Percentiles rank a stretch among this genome's conserved stretches.
These are phyloP conservation scores for Syncephalastrum racemosum DNA, from an alignment of 371 early-diverging fungal genomes.

Conservation along the genomic window DNA sequence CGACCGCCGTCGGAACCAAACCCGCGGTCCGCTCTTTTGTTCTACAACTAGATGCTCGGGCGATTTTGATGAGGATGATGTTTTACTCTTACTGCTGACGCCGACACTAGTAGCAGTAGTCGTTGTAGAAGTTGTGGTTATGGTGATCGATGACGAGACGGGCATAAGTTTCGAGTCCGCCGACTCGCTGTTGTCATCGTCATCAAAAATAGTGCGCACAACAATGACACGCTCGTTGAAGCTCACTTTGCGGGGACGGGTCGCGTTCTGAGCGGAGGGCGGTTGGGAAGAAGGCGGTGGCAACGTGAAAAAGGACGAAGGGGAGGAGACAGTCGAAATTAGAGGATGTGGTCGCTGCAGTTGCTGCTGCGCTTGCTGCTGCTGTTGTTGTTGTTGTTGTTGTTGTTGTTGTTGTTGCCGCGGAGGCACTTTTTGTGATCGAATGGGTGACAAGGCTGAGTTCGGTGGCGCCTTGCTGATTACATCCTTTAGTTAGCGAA, in stretches of 20 bases:
- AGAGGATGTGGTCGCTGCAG: conserved; percentile 23
- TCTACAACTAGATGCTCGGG: background rate
- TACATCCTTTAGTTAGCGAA: background rate
- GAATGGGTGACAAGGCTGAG: conserved; percentile 27
- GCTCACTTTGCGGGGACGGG: conserved; percentile 20
- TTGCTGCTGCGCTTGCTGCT: background rate
- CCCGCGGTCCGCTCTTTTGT: background rate
- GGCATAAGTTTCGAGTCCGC: too few species aligned
- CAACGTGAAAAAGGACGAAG: conserved; percentile 16
- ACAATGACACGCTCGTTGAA: conserved; percentile 30
- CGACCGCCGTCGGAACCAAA: conserved; percentile 18
- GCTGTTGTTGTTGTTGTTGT: conserved; percentile 4
- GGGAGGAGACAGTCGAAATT: conserved; percentile 21
- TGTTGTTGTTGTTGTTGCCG: conserved; percentile 2
- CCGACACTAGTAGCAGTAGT: too few species aligned
- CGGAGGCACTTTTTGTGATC: conserved; percentile 21
- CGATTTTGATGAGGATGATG: too few species aligned
- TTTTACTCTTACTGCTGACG: too few species aligned
- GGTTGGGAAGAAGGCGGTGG: background rate
- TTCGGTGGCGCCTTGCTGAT: conserved; percentile 23
- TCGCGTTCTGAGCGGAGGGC: conserved; percentile 1
- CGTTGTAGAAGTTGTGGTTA: too few species aligned
- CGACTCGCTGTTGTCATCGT: conserved; percentile 2
- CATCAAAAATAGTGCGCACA: conserved; percentile 25
- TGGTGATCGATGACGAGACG: too few species aligned